Base-by-base conservation (phyloP, 116 monocot species). In the Thalassia testudinum region DNA sequence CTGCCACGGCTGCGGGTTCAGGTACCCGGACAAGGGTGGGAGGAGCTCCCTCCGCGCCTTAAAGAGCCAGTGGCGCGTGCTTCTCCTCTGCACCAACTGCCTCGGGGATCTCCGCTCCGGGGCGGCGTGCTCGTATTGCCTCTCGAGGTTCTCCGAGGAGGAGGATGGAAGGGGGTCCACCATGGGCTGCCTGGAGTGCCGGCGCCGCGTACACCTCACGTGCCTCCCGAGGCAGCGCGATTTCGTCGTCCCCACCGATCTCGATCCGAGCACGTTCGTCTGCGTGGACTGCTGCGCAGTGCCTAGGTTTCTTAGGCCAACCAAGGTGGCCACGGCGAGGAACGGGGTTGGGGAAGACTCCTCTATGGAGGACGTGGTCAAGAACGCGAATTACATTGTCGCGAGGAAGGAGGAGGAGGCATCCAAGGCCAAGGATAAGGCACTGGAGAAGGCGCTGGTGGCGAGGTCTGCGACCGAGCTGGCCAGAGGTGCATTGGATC, bases 61-160 rank as follows among this genome's bases (percentile, higher is more conserved):
- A 49, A 22, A 47, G 11, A 77, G 77, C 56, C 60, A 62, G 15
- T 81, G 81, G 77, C 65, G 81, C 10, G 24, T 81, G 30, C 55
- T 70, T 25, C 66, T 81, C 45, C 70, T 81, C 47, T 81, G 81
- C 68, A n/a, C 47, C 26, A 27, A 14, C 10, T 77, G 81, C 67
- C 69, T 73, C 67, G 4, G 47, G 42, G 42, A 54, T 25, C 14
- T 73, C 50, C 42, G 53, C 21, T 60, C 66, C 29, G 77, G 59
- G 7, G 55, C 57, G 37, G 24, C 66, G 27, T 81, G 81, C 66
- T 72, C 81, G 51, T 81, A 81, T 59, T 81, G 81, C 63, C 66
- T 77, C 63, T 22, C 25, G 7, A 19, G 0, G 30, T 53, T 57
- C 44, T 21, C 26, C 1, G 42, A 11, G 0, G 55, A 22, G 20